Conservation (phyloP, 2,329 filamentous ascomycete species). For the Bipolaris bicolor region DNA sequence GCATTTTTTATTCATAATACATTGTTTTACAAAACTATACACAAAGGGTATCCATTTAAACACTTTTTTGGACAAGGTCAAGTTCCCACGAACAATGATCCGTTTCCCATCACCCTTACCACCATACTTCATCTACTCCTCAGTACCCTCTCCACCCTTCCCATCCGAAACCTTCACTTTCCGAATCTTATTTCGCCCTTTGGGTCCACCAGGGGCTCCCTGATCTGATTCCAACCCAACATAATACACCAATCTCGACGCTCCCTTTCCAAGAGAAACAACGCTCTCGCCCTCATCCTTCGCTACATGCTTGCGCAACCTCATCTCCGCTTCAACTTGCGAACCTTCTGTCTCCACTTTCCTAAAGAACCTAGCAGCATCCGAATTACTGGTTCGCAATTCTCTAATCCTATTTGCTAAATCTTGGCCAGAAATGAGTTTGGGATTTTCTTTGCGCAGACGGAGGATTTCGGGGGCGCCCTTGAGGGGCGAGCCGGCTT, state of each 20-base stretch:
- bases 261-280: not conserved
- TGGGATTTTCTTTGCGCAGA: slow-evolving; percentile 3
- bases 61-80: not conserved
- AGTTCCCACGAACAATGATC: too few relatives aligned
- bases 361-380: slow-evolving; percentile 6
- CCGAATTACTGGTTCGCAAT: slow-evolving; percentile 1
- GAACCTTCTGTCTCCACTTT: not conserved
- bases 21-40: not conserved
- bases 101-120: not conserved
- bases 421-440: not conserved
- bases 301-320: slow-evolving; percentile 14
- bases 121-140: not conserved
- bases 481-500: slow-evolving; percentile 12
- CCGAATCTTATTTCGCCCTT: not conserved
- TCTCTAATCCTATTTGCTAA: slow-evolving; percentile 14
- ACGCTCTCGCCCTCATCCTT: slow-evolving; percentile 1
- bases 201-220: not conserved
- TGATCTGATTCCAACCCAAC: slow-evolving; percentile 10
- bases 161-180: not conserved
- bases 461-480: slow-evolving; percentile 5
- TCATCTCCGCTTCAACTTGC: not conserved
- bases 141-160: not conserved
- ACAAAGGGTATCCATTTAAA: not conserved
- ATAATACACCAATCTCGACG: slow-evolving; percentile 14
- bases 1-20: not conserved